phyloP scores from a whole-genome alignment of 2,329 filamentous ascomycete genomes.

The Aspergillus latus region DNA sequence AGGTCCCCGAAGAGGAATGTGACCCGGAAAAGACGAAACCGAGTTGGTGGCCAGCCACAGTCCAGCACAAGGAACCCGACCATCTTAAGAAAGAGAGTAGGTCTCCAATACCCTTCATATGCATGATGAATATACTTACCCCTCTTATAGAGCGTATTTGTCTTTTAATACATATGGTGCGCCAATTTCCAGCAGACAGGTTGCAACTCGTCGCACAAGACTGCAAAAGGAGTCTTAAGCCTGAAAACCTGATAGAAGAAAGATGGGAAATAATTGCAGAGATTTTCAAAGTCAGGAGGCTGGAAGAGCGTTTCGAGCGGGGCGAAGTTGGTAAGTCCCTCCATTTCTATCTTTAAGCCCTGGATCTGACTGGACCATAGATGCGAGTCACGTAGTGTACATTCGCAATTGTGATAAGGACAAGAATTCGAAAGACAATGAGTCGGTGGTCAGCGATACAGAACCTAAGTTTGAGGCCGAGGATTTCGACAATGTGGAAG shows the following conservation, averaged over 20 bases:
- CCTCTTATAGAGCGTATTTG: constrained; percentile 33
- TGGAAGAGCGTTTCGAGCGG: constrained; percentile 43
- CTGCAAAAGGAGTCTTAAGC: constrained; percentile 39
- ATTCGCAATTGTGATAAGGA: constrained; percentile 38
- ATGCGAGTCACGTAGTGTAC: constrained; percentile 38
- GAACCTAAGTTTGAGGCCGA: constrained; percentile 24
- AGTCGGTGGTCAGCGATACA: constrained; percentile 26
- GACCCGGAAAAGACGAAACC: constrained; percentile 49
- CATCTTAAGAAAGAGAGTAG: constrained; percentile 49
- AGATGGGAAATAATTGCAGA: constrained; percentile 42
- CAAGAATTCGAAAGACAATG: constrained; percentile 34
- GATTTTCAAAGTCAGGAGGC: constrained; percentile 41
- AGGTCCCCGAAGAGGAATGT: constrained; percentile 39
- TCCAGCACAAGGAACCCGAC: constrained; percentile 51
- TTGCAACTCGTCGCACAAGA: constrained; percentile 43
- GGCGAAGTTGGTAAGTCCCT: constrained; percentile 41
- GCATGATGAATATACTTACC: not conserved
- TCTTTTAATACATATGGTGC: constrained; percentile 43
- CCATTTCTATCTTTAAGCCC: not conserved
- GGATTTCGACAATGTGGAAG: constrained; percentile 31
- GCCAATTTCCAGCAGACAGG: constrained; percentile 41
- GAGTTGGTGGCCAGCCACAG: constrained; percentile 45
- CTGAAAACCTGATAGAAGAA: constrained; percentile 34
- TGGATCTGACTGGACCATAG: constrained; percentile 20
- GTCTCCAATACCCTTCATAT: constrained; percentile 15